phyloP scores from a whole-genome alignment of 768 basidiomycete genomes.

The Xerocomus potaroensis region DNA sequence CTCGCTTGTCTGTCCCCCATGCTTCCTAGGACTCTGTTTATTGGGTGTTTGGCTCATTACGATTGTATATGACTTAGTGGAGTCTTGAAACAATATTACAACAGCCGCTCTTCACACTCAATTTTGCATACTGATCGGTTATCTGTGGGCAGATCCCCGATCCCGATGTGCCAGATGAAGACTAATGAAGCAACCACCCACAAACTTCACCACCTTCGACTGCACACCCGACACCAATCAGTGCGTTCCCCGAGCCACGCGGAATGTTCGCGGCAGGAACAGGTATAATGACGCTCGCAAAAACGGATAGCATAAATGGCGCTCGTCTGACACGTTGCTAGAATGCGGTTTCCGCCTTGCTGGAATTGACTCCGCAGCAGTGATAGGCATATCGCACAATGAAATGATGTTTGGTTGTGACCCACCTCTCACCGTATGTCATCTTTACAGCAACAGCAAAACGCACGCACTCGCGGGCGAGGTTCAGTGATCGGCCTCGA shows the following conservation, averaged over 20 bases:
- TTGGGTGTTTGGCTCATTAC: neutral
- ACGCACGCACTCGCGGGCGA: too few species aligned
- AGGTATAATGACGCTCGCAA: neutral
- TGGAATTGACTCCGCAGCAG: neutral
- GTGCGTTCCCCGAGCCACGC: neutral
- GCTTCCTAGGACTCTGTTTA: neutral
- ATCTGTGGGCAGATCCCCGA: too few species aligned
- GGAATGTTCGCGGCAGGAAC: neutral
- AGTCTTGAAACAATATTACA: too few species aligned
- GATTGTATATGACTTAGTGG: constrained; percentile 2
- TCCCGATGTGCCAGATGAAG: too few species aligned
- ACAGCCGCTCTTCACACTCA: too few species aligned
- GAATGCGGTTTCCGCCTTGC: neutral
- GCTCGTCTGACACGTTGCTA: neutral
- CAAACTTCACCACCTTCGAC: too few species aligned
- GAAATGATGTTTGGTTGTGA: too few species aligned
- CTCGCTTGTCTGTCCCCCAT: neutral
- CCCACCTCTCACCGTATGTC: neutral
- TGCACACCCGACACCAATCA: neutral
- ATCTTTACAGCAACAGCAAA: too few species aligned
- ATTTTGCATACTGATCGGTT: too few species aligned
- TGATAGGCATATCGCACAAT: neutral
- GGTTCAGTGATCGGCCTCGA: too few species aligned
- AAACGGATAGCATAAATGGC: neutral
- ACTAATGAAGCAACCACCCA: neutral